phyloP scores from a whole-genome alignment of 495 filamentous ascomycete genomes.

The Hypoxylon perforatum region DNA sequence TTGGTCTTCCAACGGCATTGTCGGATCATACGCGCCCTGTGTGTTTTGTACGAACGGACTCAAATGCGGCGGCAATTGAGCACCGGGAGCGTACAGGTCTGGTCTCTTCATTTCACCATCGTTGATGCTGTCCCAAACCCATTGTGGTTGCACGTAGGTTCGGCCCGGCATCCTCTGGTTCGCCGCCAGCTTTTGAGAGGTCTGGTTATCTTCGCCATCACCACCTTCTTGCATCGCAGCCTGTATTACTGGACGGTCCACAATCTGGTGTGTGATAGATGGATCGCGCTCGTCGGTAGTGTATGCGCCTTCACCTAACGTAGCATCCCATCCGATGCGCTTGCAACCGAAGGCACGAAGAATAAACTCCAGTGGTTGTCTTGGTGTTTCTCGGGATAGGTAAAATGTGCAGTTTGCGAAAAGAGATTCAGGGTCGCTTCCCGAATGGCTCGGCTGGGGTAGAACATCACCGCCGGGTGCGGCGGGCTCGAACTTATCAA shows the following conservation, averaged over 20 bases:
- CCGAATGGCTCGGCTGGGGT: slow-evolving; percentile 77
- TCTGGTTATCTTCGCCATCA: slow-evolving; percentile 67
- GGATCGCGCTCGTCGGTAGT: slow-evolving; percentile 87
- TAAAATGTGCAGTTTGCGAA: slow-evolving; percentile 91
- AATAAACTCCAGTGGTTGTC: slow-evolving; percentile 91
- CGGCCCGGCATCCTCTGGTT: slow-evolving; percentile 82
- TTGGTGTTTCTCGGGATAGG: slow-evolving; percentile 92
- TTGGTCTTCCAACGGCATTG: slow-evolving; percentile 78
- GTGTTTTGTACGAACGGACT: slow-evolving; percentile 94
- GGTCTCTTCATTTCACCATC: slow-evolving; percentile 85
- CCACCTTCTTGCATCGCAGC: slow-evolving; percentile 68
- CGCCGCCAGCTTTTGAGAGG: slow-evolving; percentile 60
- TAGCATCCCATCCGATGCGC: slow-evolving; percentile 91
- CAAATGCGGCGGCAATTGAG: slow-evolving; percentile 89
- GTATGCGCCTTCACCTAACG: slow-evolving; percentile 90
- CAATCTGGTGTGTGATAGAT: slow-evolving; percentile 93
- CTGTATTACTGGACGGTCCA: slow-evolving; percentile 82
- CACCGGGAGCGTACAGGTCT: slow-evolving; percentile 89
- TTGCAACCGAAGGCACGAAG: slow-evolving; percentile 95
- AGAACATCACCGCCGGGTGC: slow-evolving; percentile 85
- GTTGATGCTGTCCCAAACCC: slow-evolving; percentile 98
- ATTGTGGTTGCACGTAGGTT: slow-evolving; percentile 95
- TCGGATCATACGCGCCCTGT: slow-evolving; percentile 89
- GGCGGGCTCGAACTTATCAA: slow-evolving; percentile 88
- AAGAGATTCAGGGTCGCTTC: slow-evolving; percentile 69